Base-by-base conservation (phyloP, 2,329 filamentous ascomycete genomes). In the Ophiostoma piceae region DNA sequence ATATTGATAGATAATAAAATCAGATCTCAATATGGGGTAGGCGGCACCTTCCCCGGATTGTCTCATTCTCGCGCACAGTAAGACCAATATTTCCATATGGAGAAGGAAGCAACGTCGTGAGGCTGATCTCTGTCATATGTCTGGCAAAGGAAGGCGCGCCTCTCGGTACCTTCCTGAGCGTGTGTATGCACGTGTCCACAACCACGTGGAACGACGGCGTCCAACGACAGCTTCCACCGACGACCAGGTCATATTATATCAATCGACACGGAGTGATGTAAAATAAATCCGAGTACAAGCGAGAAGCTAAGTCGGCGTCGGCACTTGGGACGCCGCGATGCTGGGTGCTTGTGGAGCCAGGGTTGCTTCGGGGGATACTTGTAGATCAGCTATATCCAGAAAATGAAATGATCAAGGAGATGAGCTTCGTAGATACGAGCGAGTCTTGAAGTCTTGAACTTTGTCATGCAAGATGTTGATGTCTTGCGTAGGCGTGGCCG, bases 21-120 rank as follows among this genome's bases (percentile, higher is more conserved):
- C 16, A 47, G 16, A 16, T 19, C 16, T 47, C 19, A 16, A 8
- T 22, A 57, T 22, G n/a, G 51, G 9, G 51, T n/a, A 57, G 51
- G 51, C 51, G 26, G 51, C 51, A 57, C 51, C n/a, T 26, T 57
- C 51, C 51, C 51, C 51, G 51, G 51, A 57, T 57, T 57, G 51
- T 57, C 51, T 57, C 51, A 57, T 57, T 57, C 9, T 11, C 22
- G 12, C 22, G 16, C 5, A 29, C 8, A 26, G 19, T 22, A 66
- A 29, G 47, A 54, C 47, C 47, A 54, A 54, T 54, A 54, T 22
- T 54, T n/a, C 51, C 43, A 47, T 6, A 26, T 26, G 22, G 11
- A 57, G 22, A 35, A 62, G 26, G 26, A 29, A 16, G 7, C 57
- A 62, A 26, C 57, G 26, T 62, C 6, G 57, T 32, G 57, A 62